Evolutionary conservation across 768 basidiomycete genomes (phyloP), one percentile per base, ranked within the genome.

Genomic region (Trichaptum fuscoviolaceum): DNA sequence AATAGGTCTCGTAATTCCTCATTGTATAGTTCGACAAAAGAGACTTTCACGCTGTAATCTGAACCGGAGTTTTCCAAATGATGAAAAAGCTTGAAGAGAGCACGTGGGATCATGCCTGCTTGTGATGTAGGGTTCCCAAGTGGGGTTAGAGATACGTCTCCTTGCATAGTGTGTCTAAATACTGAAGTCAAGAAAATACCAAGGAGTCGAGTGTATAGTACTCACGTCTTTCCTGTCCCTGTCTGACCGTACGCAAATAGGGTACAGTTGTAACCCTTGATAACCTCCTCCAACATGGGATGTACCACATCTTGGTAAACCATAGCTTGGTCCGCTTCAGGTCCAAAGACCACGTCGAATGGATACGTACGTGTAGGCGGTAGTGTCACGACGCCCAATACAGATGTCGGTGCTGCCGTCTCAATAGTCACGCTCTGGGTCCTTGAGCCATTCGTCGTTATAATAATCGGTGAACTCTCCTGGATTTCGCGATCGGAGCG

Each of bases 221-320:
- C 93, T 71, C 75, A 97, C 94, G 97, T 99, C 80, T 99, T 99
- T 24, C 97, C 97, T 0, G 97, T 98, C 0, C 97, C 97, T 0
- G 97, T 99, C 76, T 99, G 97, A 1, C 97, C 97, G 74, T 99
- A 99, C 4, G 96, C 96, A 77, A 99, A 98, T 24, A 99, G 81
- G 0, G 94, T 96, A 74, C 96, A 99, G 73, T 99, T 99, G 81
- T 97, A 99, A 6, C 97, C 97, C 76, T 85, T 81, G 52, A 98
- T 78, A n/a, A 98, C 96, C 75, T 99, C 93, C 61, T 93, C 88
- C 63, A 99, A 81, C 85, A 98, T 92, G 0, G 95, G 95, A 69
- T 85, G 85, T 57, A 98, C 96, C 57, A 98, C 96, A 64, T 97
- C 91, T 65, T 93, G 87, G 75, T 96, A 99, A 12, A 99, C 85